Base-by-base conservation (phyloP, 2,329 filamentous ascomycete species). In the Fusarium papillatum region DNA sequence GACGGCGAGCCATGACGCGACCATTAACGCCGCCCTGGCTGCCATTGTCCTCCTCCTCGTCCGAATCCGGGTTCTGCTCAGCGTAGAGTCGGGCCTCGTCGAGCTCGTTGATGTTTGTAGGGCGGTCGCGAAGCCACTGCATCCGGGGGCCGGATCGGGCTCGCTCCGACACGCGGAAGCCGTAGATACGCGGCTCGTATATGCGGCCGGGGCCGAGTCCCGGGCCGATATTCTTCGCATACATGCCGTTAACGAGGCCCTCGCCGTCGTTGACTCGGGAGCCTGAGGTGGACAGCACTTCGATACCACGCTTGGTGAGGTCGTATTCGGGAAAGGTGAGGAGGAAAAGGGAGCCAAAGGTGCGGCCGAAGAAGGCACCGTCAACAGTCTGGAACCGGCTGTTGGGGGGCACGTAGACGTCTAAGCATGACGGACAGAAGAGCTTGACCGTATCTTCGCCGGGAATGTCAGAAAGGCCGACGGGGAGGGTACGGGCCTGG, bases 241-340 rank as follows among this genome's bases (percentile, higher is more conserved):
- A 93, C 80, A 98, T 92, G 80, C 97, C 97, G 83, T 99, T 98
- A 80, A 98, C 92, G 75, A 89, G 87, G 11, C 83, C 82, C 24
- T 91, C 88, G 31, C 87, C 86, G 4, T 83, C 83, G 46, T 84
- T 72, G 39, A 84, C 75, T 24, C 83, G 81, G 36, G 85, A 81
- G 64, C 77, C 79, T 31, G 77, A 73, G 75, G 78, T 79, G 74
- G 84, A 83, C 68, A 93, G 85, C n/a, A 89, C 86, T 62, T 93
- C 90, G 66, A 88, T 86, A 68, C 93, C 93, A 78, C 92, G 92
- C 80, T 94, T 93, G 38, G 93, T 93, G 71, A 98, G 92, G 79
- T 98, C 95, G 81, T 98, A 94, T 82, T 99, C 97, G 41, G 97
- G 96, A 84, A 98, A 99, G 46, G 96, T 99, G 88, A 99, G 96